Evolutionary conservation across 2,329 filamentous ascomycete genomes (phyloP), one percentile per base, ranked within the genome.

Genomic region (Claviceps africana): DNA sequence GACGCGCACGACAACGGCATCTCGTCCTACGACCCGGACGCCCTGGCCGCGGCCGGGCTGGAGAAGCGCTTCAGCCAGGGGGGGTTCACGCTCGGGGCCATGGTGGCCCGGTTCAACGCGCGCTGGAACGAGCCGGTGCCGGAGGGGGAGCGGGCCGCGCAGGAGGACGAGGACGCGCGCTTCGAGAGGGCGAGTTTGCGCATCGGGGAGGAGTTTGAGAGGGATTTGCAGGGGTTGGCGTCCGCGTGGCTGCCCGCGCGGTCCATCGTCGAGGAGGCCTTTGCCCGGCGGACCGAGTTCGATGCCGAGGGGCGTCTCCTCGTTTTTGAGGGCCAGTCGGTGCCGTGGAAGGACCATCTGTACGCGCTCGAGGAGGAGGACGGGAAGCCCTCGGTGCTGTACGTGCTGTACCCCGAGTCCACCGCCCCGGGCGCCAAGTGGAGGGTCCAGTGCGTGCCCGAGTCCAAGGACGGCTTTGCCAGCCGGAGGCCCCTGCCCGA

Each of bases 1-100:
- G 93, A 98, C 69, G 93, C 90, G 53, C 91, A 98, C 70, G 93
- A 98, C 75, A 98, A 98, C 68, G 93, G 93, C 59, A 85, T 98
- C 64, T 83, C 83, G 28, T 78, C 76, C 54, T 94, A 94, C 70
- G 88, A 95, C 65, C 75, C 85, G 30, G 75, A 76, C 25, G 82
- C 75, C 33, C 65, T 95, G 19, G 70, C 79, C 31, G 76, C 81
- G 31, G 86, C 87, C 0, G 85, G 84, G 4, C 68, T 96, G 43
- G 73, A 86, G 68, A 93, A 90, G 74, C 83, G 83, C 59, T 96
- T 94, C 72, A 84, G 82, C 60, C 78, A 90, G 62, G 84, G 86
- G 54, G 86, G 83, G 49, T 90, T 96, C 72, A 85, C 80, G 49
- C 81, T 98, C 54, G 87, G 88, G 52, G 86, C 88, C 56, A 75